Conservation (phyloP, 1,284 basidiomycete species). For the Coriolopsis trogii region DNA sequence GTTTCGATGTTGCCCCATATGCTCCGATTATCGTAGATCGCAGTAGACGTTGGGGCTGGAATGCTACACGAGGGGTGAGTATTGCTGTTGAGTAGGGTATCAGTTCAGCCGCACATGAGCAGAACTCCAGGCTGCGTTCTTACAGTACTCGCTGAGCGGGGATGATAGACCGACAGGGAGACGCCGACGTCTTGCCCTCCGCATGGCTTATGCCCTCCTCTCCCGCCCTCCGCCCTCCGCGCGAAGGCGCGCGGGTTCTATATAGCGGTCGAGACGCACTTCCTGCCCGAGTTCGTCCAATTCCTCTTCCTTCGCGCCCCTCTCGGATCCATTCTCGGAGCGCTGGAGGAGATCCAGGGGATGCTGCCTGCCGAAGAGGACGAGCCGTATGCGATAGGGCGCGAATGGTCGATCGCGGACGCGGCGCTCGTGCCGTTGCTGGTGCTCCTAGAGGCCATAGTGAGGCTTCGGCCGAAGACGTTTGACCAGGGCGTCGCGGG, state of each 20-base stretch:
- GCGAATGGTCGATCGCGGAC: conserved; percentile 56
- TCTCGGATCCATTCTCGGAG: conserved; percentile 40
- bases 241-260: conserved; percentile 64
- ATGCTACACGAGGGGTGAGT: too few relatives aligned
- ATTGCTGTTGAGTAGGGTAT: too few relatives aligned
- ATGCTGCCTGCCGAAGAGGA: conserved; percentile 25
- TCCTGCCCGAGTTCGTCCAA: conserved; percentile 27
- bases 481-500: conserved; percentile 22
- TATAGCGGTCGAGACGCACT: conserved; percentile 48
- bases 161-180: too few relatives aligned
- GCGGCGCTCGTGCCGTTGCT: conserved; percentile 46
- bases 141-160: too few relatives aligned
- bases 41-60: too few relatives aligned
- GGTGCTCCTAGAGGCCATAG: conserved; percentile 28
- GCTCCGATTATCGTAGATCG: too few relatives aligned
- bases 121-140: too few relatives aligned
- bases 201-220: conserved; percentile 52
- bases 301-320: conserved; percentile 39
- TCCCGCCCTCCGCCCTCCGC: conserved; percentile 51
- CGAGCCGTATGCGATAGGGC: too few relatives aligned
- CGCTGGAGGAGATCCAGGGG: conserved; percentile 33
- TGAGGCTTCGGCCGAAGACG: conserved; percentile 7
- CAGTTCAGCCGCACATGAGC: too few relatives aligned
- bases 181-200: conserved; percentile 53
- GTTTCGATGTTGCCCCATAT: too few relatives aligned